Base-by-base conservation (phyloP, 129 eudicot genomes). In the Chrysanthemum lavandulifolium region DNA sequence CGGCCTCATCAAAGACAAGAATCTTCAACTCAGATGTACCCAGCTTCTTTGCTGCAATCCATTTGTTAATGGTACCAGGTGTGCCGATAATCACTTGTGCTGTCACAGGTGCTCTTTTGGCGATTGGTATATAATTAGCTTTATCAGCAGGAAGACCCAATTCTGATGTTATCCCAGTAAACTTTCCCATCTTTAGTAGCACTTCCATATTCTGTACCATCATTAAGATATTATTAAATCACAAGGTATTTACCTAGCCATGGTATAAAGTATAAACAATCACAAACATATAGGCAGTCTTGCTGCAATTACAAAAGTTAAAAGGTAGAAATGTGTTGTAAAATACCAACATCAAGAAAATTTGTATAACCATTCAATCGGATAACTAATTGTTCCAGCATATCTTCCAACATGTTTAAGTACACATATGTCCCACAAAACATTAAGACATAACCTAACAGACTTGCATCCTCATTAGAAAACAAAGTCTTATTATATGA, bases 131-230 rank as follows among this genome's bases (percentile, higher is more conserved):
- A 36, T 36, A 36, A 6, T 36, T 5, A 36, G 43, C 68, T 15
- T 64, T 64, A 36, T 64, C 68, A 0, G 69, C 27, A 64, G 69
- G 69, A 64, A 64, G 69, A 36, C 52, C 69, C 51, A 64, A 15
- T 45, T 64, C 51, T 9, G 69, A 64, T 15, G 69, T 64, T 7
- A 64, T 64, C 9, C 69, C 69, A 9, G 69, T 64, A 16, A 64
- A 64, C 27, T 64, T 64, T 15, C 69, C 69, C 69, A 64, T 64
- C 53, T 64, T 64, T 51, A 64, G 8, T 64, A 64, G 25, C 53
- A 64, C 69, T 64, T 64, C 69, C 69, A 64, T 64, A 15, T 64
- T 64, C 69, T 64, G 18, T 23, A 64, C 13, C 69, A 64, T 40
- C 23, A 36, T 63, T 31, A 31, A 7, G 1, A 63, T 64, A 64